A percentile compares a stretch with the other conserved stretches of the same genome.
These are phyloP conservation scores for Trametes gibbosa DNA, from an alignment of 768 basidiomycete genomes.

Conservation along the genomic window DNA sequence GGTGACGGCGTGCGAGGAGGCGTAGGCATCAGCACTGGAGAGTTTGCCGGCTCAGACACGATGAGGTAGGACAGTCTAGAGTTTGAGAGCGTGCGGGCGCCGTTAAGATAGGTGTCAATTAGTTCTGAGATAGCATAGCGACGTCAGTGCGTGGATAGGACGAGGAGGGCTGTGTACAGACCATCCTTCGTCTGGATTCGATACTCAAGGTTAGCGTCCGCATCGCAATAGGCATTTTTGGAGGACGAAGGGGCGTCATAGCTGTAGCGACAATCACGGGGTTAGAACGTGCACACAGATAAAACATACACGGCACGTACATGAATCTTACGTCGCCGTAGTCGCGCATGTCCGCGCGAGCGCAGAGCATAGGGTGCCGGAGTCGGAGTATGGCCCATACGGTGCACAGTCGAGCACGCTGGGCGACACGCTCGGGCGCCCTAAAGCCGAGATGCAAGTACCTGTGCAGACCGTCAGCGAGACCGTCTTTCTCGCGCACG, in stretches of 20 bases:
- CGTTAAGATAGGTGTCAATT: conserved; percentile 73
- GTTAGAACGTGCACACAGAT: background rate
- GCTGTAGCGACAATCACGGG: conserved; percentile 30
- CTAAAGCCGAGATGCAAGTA: conserved; percentile 74
- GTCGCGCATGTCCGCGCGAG: conserved; percentile 53
- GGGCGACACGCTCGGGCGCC: conserved; percentile 43
- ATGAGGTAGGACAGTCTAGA: conserved; percentile 65
- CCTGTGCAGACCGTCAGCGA: conserved; percentile 40
- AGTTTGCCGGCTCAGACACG: conserved; percentile 35
- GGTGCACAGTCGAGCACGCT: conserved; percentile 45
- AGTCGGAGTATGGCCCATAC: conserved; percentile 73
- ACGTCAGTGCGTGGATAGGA: background rate
- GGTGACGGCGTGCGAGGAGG: conserved; percentile 35
- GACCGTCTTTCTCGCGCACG: background rate
- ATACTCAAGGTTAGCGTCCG: conserved; percentile 49
- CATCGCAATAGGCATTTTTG: conserved; percentile 46
- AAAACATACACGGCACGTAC: conserved; percentile 40
- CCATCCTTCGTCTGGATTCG: conserved; percentile 54
- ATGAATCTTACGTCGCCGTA: conserved; percentile 67
- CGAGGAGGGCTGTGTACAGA: conserved; percentile 25
- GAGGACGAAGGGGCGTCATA: conserved; percentile 44
- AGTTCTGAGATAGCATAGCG: conserved; percentile 41
- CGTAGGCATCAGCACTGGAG: conserved; percentile 24
- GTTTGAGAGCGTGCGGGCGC: conserved; percentile 68
- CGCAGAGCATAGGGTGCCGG: conserved; percentile 71